A percentile compares a stretch with the other conserved stretches of the same genome.
These are phyloP conservation scores for Trichophyton equinum DNA, from an alignment of 2,329 filamentous ascomycete genomes.

Conservation along the genomic window DNA sequence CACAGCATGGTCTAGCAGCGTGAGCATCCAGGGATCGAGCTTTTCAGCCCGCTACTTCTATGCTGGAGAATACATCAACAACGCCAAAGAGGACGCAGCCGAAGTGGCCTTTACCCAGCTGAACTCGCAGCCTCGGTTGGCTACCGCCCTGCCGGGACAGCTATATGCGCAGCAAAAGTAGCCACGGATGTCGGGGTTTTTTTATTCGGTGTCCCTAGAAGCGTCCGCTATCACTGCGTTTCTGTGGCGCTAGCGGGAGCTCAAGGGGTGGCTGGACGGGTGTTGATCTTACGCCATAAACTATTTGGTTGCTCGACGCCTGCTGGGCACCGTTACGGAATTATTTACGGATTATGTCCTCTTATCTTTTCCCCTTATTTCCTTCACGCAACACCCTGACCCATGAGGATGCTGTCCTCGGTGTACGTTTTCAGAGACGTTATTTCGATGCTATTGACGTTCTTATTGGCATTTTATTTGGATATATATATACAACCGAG, in stretches of 20 bases:
- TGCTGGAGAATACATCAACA: constrained; percentile 75
- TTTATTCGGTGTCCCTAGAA: neutral
- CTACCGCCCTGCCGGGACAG: constrained; percentile 12
- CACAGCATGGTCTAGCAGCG: constrained; percentile 78
- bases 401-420: neutral
- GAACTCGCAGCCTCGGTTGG: constrained; percentile 17
- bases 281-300: neutral
- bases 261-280: neutral
- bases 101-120: constrained; percentile 50
- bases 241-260: neutral
- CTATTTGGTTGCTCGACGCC: neutral
- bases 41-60: constrained; percentile 79
- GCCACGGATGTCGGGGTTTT: neutral
- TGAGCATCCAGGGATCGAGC: constrained; percentile 54
- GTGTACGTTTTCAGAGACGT: constrained; percentile 3
- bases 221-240: neutral
- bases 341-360: neutral
- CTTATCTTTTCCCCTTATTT: neutral
- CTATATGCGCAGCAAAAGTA: constrained; percentile 7
- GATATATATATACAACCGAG: neutral
- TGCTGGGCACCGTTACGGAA: neutral
- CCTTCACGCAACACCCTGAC: neutral
- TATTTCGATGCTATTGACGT: neutral
- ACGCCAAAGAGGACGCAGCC: constrained; percentile 82
- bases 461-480: neutral